Conservation (phyloP, 2,329 filamentous ascomycete species). For the Colletotrichum tanaceti region DNA sequence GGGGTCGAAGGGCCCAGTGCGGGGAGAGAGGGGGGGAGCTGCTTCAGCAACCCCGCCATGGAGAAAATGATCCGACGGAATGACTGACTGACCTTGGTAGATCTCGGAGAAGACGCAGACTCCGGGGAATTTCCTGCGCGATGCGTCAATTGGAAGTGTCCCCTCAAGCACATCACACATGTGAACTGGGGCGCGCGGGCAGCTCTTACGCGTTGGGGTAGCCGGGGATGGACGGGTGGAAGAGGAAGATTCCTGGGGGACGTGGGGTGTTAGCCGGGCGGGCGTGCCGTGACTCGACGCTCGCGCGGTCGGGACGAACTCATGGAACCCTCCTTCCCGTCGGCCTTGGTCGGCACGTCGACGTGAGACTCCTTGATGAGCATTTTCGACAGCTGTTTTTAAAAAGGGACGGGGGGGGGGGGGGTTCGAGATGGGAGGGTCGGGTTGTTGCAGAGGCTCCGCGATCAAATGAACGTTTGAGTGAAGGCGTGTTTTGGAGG, state of each 20-base stretch:
- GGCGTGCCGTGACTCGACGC: not conserved
- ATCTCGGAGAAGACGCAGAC: conserved; percentile 94
- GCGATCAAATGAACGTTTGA: not conserved
- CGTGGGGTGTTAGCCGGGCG: conserved; percentile 15
- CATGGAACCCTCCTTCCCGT: conserved; percentile 67
- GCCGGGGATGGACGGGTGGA: conserved; percentile 84
- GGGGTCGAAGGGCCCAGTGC: conserved; percentile 24
- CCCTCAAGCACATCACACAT: too few species aligned
- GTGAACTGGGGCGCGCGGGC: too few species aligned
- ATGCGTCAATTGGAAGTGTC: not conserved
- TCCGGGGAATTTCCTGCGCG: conserved; percentile 75
- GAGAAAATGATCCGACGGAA: not conserved
- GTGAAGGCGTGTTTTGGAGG: conserved; percentile 3
- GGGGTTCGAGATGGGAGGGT: not conserved
- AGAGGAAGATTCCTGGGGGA: conserved; percentile 82
- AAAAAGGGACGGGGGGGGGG: too few species aligned
- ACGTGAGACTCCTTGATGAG: conserved; percentile 65
- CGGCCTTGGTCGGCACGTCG: conserved; percentile 62
- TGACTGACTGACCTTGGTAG: conserved; percentile 79
- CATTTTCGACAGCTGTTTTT: conserved; percentile 51
- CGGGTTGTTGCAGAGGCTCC: not conserved
- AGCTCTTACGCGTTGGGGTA: conserved; percentile 82
- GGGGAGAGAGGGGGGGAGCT: not conserved
- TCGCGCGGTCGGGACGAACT: conserved; percentile 49
- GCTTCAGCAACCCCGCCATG: conserved; percentile 29